phyloP scores from a whole-genome alignment of 345 rosid species.

The Eucalyptus viminalis region DNA sequence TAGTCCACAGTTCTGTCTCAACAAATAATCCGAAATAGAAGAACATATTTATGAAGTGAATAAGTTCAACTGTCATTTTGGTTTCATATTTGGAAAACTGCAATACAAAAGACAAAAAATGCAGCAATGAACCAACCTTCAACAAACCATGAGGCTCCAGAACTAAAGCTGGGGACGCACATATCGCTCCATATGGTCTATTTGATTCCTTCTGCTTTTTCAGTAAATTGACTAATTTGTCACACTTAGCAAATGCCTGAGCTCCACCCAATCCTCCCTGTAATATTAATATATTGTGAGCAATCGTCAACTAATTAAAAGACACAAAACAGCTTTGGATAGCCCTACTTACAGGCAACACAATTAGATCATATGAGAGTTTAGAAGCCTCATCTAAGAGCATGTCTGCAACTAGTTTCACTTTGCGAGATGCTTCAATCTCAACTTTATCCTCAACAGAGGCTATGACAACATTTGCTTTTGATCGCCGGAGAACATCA shows the following conservation, averaged over 20 bases:
- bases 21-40: neutral
- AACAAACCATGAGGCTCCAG: constrained; percentile 86
- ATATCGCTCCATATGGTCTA: constrained; percentile 86
- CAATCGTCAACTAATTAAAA: neutral
- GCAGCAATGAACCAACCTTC: constrained; percentile 33
- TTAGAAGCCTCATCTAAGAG: constrained; percentile 81
- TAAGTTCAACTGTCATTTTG: neutral
- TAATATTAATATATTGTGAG: neutral
- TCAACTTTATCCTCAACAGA: constrained; percentile 72
- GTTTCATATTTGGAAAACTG: neutral
- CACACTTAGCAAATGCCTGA: constrained; percentile 72
- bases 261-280: constrained; percentile 98
- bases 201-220: constrained; percentile 68
- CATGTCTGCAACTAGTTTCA: constrained; percentile 74
- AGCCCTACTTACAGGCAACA: constrained; percentile 62
- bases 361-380: constrained; percentile 71
- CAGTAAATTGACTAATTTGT: constrained; percentile 63
- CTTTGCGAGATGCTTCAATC: constrained; percentile 74
- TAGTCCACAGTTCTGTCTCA: neutral
- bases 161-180: constrained; percentile 94
- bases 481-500: constrained; percentile 75
- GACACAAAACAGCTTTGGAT: neutral
- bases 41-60: neutral
- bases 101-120: neutral
- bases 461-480: constrained; percentile 79